Base-by-base conservation (phyloP, 108 stramenopile species). In the Nitzschia putrida region DNA sequence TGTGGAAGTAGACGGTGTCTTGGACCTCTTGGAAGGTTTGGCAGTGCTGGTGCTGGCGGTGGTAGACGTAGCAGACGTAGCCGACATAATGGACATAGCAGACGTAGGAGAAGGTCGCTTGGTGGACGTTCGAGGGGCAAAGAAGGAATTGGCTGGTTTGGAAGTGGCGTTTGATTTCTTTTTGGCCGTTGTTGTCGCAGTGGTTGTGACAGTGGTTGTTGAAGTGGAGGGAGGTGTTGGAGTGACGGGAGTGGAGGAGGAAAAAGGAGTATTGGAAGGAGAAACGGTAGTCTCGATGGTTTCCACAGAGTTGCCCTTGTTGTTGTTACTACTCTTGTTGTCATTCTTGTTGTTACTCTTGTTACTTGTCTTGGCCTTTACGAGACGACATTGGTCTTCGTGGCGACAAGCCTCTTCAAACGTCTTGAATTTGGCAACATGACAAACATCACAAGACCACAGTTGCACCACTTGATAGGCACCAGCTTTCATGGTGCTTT, bases 401-500 rank as follows among this genome's bases (percentile, higher is more conserved):
- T 92, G 91, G 22, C 22, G 64, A 57, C 78, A 80, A 7, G 88
- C 88, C 59, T 86, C 85, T 20, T 87, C 63, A 68, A 79, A 85
- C 59, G 77, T 66, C 0, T 75, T 61, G 66, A 89, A 92, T 43
- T 65, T 65, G 12, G 58, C 66, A 13, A 64, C 54, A 29, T 78
- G 57, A 68, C 91, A 92, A 13, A 90, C 71, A 69, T 92, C 91
- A 57, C 91, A 92, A 6, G 69, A 45, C 88, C 88, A 92, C 39
- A 40, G 49, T 39, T 80, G 39, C 18, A 49, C 47, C 29, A 34
- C 29, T 34, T 34, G 29, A 34, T 34, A 34, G 29, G 29, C 29
- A 34, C 29, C 29, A 34, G 29, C 29, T 34, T 34, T 34, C 29
- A 34, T 34, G 29, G 29, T 34, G 29, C n/a, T n/a, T n/a, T n/a